Evolutionary conservation across 352 stramenopile species (phyloP).

Genomic region (Blastocystis sp.): DNA sequence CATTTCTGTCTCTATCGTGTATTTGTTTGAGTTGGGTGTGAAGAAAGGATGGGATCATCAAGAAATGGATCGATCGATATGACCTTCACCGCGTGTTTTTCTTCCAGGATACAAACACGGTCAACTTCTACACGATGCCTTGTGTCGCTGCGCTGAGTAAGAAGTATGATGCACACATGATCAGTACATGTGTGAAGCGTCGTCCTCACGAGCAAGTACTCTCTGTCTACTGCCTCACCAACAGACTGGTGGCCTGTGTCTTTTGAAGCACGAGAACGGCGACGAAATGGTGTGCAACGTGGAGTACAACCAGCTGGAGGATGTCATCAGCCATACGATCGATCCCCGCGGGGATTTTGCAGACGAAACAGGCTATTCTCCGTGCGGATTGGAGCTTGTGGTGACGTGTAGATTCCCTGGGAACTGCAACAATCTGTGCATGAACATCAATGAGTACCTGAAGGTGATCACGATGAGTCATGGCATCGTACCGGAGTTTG

Average conservation of each 20-base stretch:
- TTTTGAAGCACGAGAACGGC: constrained; percentile 70
- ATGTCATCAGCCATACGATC: constrained; percentile 75
- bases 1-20: constrained; percentile 82
- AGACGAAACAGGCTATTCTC: not conserved
- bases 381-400: not conserved
- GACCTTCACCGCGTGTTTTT: constrained; percentile 84
- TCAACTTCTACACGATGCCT: constrained; percentile 67
- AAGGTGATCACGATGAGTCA: constrained; percentile 69
- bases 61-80: constrained; percentile 70
- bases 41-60: constrained; percentile 66
- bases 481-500: constrained; percentile 83
- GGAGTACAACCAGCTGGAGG: constrained; percentile 66
- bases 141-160: constrained; percentile 69
- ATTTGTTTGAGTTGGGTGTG: not conserved
- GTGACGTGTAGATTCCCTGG: constrained; percentile 68
- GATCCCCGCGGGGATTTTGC: constrained; percentile 72
- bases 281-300: constrained; percentile 62
- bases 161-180: constrained; percentile 67
- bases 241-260: constrained; percentile 75
- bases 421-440: constrained; percentile 85
- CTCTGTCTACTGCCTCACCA: not conserved
- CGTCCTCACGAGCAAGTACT: constrained; percentile 12
- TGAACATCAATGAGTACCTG: constrained; percentile 75
- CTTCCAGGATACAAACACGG: constrained; percentile 72
- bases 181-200: constrained; percentile 53